Base-by-base conservation (phyloP, 768 basidiomycete genomes). In the Calocera viscosa region DNA sequence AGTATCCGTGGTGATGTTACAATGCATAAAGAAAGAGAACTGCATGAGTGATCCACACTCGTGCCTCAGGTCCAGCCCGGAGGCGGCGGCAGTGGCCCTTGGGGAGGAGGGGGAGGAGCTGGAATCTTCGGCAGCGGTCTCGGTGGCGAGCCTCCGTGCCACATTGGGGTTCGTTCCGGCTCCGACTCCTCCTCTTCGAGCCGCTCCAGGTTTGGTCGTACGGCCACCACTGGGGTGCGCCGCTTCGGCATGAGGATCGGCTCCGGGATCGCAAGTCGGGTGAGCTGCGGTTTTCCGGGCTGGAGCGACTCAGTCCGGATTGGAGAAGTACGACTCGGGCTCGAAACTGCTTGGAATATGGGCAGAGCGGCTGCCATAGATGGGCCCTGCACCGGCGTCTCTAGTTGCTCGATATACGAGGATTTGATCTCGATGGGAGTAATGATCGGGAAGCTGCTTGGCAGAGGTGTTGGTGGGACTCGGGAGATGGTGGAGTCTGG, bases 101-200 rank as follows among this genome's bases (percentile, higher is more conserved):
- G 24, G 2, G 53, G 53, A 26, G 53, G 53, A 60, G 53, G 53
- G 2, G 53, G 53, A 16, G 53, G 53, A 26, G 53, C 14, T 2
- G 53, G 53, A 32, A 60, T 16, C 26, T 30, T 60, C 26, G 53
- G 53, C 53, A 60, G 53, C 53, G 53, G 53, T 22, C 53, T 47
- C 7, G 43, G 43, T 3, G 43, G 43, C 5, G 43, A 47, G n/a
- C n/a, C n/a, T n/a, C n/a, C n/a, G n/a, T n/a, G n/a, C 24, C 43
- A 19, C 43, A 19, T 8, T 7, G 43, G 53, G 16, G 5, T 26
- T 10, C 2, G 10, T 5, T 11, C 24, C 24, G 11, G 30, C 53
- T 60, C 53, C 24, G 53, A 32, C 26, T 60, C 53, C 19, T 60
- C 53, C 53, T 60, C 53, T 60, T 60, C 53, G 14, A 60, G 53